Percentiles rank a stretch among this genome's conserved stretches.
These are phyloP conservation scores for Stephanodiscus minutulus DNA, from an alignment of 108 stramenopile species.

Conservation along the genomic window DNA sequence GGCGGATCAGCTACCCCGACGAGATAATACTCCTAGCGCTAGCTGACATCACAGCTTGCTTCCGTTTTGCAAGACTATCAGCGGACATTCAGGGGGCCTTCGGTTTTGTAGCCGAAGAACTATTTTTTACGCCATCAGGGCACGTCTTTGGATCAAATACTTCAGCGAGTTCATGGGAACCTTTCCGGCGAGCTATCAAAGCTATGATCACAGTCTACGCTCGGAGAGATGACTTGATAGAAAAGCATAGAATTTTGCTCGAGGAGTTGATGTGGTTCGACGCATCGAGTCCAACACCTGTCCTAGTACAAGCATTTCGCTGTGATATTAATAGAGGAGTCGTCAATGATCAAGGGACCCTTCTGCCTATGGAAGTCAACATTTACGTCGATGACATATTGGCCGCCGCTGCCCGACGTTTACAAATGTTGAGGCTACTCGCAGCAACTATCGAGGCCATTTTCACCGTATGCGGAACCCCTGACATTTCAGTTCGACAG, in stretches of 20 bases:
- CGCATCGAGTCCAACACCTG: not conserved
- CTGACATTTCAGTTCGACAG: no score
- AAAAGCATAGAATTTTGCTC: not conserved
- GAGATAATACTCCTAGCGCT: not conserved
- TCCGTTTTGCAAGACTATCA: constrained; percentile 5
- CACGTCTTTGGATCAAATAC: no score
- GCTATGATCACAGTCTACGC: no score
- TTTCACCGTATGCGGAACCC: no score
- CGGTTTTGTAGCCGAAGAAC: no score
- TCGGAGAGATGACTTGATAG: not conserved
- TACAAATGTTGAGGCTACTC: no score
- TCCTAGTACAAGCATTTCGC: not conserved
- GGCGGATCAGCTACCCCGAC: not conserved
- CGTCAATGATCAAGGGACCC: not conserved
- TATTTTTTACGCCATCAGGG: no score
- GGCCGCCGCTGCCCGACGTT: no score
- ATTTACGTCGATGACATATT: no score
- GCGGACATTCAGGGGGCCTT: not conserved
- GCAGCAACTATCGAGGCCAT: no score
- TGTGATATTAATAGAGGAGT: not conserved
- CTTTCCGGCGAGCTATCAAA: no score
- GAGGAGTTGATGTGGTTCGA: not conserved
- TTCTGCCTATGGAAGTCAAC: not conserved
- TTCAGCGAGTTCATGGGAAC: no score
- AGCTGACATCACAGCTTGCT: not conserved